phyloP scores from a whole-genome alignment of 768 basidiomycete species.

The Tephrocybe sp. region DNA sequence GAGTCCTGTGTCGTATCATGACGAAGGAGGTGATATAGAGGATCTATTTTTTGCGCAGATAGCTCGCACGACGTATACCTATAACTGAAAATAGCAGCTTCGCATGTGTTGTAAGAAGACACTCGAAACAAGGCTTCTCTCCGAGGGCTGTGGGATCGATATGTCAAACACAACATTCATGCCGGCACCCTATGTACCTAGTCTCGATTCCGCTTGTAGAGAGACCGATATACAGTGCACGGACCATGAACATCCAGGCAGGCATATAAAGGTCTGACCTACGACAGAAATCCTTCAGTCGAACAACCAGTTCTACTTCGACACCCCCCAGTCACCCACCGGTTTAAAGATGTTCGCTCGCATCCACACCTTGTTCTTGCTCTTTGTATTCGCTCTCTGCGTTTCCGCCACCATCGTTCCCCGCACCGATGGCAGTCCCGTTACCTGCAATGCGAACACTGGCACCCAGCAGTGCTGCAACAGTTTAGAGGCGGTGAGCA shows the following conservation, averaged over 20 bases:
- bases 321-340: not conserved
- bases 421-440: not conserved
- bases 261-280: not conserved
- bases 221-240: no score
- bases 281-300: slow-evolving; percentile 7
- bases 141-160: no score
- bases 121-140: no score
- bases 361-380: slow-evolving; percentile 10
- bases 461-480: slow-evolving; percentile 8
- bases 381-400: no score
- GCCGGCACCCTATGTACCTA: no score
- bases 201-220: no score
- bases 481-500: not conserved
- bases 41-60: no score
- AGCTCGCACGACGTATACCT: no score
- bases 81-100: no score
- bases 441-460: slow-evolving; percentile 2
- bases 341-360: slow-evolving; percentile 13
- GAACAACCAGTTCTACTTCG: slow-evolving; percentile 6
- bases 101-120: no score
- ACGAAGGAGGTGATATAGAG: no score
- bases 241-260: not conserved
- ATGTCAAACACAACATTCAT: not conserved
- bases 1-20: no score
- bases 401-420: slow-evolving; percentile 9